Base-by-base conservation (phyloP, 2,329 filamentous ascomycete genomes). In the Penicillium sp. region DNA sequence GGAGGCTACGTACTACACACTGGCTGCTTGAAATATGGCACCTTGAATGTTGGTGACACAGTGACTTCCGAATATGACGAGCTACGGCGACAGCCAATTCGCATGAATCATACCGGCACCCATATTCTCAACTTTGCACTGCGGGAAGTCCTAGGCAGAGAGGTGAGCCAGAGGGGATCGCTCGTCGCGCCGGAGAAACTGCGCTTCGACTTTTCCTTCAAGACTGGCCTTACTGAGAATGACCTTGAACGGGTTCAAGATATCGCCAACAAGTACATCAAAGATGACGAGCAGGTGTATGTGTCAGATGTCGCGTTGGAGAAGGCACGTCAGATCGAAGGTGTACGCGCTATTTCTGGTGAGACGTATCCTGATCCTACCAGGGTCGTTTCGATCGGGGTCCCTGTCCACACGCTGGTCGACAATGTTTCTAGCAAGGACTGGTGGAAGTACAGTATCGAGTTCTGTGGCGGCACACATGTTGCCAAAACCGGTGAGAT, bases 321-420 rank as follows among this genome's bases (percentile, higher is more conserved):
- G 18, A 79, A 81, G 40, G 93, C 93, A 4, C 81, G 84, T 42
- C 77, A 89, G 62, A 97, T 98, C 59, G 78, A 86, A 47, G 91
- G 93, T 42, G 86, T 97, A 16, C 87, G 93, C 58, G 93, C 93
- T 52, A 91, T 98, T 44, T 98, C 98, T 59, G 93, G 93, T 59
- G 93, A 98, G 75, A 97, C 89, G 0, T 98, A 98, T 65, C 93
- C 93, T 1, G 90, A 98, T 68, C 93, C 93, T 1, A 93, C 98
- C 13, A 87, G 93, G 37, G 93, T 98, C 4, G 91, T 98, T 29
- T 95, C 89, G 10, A 86, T 98, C 18, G 93, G 93, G 42, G 86
- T 91, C 41, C 85, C 93, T 26, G 80, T 98, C 78, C 83, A 47
- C 83, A 94, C 54, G 84, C 87, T 24, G 23, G 23, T 24, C 23